These are phyloP conservation scores for Pulveroboletus sp. DNA, from an alignment of 768 basidiomycete genomes.

Conservation along the genomic window DNA sequence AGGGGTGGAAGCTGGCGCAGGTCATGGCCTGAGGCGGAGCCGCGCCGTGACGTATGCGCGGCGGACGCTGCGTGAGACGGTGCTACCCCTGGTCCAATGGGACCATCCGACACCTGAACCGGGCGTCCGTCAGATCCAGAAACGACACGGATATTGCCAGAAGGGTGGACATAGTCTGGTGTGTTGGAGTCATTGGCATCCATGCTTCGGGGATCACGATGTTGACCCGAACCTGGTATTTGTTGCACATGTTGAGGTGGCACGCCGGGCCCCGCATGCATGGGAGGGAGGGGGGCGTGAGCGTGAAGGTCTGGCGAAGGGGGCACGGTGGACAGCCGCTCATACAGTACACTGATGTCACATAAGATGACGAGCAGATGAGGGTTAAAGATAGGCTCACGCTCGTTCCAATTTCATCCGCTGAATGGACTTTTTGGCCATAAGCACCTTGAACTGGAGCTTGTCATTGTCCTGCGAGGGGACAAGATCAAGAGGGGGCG, in stretches of 20 bases:
- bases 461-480: conserved; percentile 77
- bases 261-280: conserved; percentile 33
- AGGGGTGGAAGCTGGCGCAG: conserved; percentile 47
- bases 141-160: conserved; percentile 43
- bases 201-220: conserved; percentile 38
- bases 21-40: conserved; percentile 40
- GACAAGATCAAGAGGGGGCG: conserved; percentile 4
- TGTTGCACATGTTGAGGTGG: conserved; percentile 32
- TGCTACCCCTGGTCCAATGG: conserved; percentile 37
- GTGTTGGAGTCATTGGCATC: conserved; percentile 46
- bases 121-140: conserved; percentile 47
- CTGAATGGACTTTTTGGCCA: conserved; percentile 78
- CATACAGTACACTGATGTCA: conserved; percentile 61
- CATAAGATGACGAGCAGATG: conserved; percentile 25
- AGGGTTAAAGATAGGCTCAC: conserved; percentile 45
- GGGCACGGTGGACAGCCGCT: conserved; percentile 61
- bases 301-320: conserved; percentile 49
- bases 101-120: conserved; percentile 45
- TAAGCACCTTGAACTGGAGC: conserved; percentile 72
- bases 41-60: conserved; percentile 41
- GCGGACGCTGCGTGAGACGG: conserved; percentile 36
- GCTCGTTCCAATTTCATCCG: conserved; percentile 85
- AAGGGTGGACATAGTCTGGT: conserved; percentile 46
- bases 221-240: conserved; percentile 15
- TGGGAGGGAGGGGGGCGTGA: conserved; percentile 31